Conservation (phyloP, 2,329 filamentous ascomycete genomes). For the Colletotrichum aenigma region DNA sequence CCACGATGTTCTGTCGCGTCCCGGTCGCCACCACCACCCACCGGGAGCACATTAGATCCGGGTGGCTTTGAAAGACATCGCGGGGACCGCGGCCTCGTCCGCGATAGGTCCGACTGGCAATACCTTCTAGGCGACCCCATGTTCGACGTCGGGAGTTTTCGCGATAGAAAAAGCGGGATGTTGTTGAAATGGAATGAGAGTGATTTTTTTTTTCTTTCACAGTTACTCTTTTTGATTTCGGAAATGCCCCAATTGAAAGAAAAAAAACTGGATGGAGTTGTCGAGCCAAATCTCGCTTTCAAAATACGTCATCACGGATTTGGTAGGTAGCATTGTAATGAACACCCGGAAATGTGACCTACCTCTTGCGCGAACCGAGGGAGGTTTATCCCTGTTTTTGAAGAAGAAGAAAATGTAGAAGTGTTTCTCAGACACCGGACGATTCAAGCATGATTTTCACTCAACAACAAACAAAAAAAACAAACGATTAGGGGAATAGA, state of each 20-base stretch:
- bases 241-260: neutral
- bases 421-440: conserved; percentile 10
- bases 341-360: neutral
- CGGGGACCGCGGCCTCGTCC: neutral
- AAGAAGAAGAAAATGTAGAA: neutral
- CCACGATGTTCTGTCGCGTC: neutral
- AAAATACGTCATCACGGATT: neutral
- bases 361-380: neutral
- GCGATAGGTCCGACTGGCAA: neutral
- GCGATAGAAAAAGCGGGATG: neutral
- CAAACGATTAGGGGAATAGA: neutral
- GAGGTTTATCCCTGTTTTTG: neutral
- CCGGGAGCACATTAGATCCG: conserved; percentile 6
- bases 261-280: neutral
- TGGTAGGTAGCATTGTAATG: conserved; percentile 1
- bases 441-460: conserved; percentile 7
- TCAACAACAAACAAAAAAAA: conserved; percentile 3
- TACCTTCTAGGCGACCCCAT: neutral
- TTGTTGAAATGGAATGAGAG: neutral
- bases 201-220: neutral
- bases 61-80: neutral
- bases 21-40: neutral
- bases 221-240: neutral
- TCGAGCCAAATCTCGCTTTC: neutral
- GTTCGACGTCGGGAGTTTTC: neutral